phyloP scores from a whole-genome alignment of 2,329 filamentous ascomycete genomes.

The Pseudopithomyces maydicus region DNA sequence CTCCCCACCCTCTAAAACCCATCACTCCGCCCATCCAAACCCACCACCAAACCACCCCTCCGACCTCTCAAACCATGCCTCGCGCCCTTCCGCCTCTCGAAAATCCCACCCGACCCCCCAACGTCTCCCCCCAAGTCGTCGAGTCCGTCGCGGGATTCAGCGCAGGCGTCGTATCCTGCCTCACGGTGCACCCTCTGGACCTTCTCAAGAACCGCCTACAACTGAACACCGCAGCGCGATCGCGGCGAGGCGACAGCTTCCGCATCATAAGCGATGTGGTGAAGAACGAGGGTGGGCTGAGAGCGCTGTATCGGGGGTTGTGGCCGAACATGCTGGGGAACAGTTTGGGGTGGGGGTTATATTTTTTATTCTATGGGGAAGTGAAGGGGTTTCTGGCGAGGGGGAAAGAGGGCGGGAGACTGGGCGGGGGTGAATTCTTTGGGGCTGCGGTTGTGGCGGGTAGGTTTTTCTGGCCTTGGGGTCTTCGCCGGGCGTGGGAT shows the following conservation, averaged over 20 bases:
- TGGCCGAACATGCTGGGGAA: constrained; percentile 92
- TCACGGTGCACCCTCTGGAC: constrained; percentile 90
- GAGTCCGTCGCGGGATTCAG: constrained; percentile 90
- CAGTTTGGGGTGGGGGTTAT: constrained; percentile 85
- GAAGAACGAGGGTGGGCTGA: constrained; percentile 61
- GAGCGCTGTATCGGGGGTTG: constrained; percentile 84
- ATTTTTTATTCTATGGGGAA: constrained; percentile 78
- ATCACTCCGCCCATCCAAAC: no score
- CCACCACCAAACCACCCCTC: no score
- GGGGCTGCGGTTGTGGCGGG: constrained; percentile 69
- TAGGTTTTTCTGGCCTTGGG: constrained; percentile 31
- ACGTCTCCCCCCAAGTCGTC: constrained; percentile 70
- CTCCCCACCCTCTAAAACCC: no score
- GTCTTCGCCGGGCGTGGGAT: not conserved
- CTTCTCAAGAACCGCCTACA: constrained; percentile 96
- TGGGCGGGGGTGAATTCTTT: constrained; percentile 77
- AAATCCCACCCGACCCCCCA: constrained; percentile 39
- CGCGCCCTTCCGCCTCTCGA: constrained; percentile 56
- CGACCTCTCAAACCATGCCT: constrained; percentile 46
- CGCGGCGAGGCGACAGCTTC: constrained; percentile 58
- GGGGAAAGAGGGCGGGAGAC: constrained; percentile 47
- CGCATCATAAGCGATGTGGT: constrained; percentile 59
- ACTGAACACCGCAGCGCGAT: constrained; percentile 50
- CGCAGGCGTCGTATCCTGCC: constrained; percentile 83
- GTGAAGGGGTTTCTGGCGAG: constrained; percentile 60